Conservation (phyloP, 2,329 filamentous ascomycete genomes). For the Verticillium nubilum region DNA sequence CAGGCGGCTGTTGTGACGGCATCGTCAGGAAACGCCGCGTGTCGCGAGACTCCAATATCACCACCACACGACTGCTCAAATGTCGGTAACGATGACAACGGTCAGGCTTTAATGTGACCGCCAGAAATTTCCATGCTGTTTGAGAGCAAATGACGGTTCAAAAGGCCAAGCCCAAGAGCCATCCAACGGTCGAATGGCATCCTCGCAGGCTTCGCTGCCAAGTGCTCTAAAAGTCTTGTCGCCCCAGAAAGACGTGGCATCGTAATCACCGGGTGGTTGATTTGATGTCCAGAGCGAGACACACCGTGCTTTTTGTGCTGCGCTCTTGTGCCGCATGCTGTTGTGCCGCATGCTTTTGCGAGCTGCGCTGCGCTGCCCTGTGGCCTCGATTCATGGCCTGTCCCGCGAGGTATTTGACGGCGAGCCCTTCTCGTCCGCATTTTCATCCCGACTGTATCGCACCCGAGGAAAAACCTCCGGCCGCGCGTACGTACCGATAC, state of each 20-base stretch:
- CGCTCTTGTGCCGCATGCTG: not conserved
- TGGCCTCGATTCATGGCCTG: not conserved
- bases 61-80: not conserved
- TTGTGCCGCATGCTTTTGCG: too few relatives aligned
- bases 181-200: constrained; percentile 1
- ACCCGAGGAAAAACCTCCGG: not conserved
- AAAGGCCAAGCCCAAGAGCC: not conserved
- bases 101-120: not conserved
- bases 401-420: not conserved
- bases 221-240: constrained; percentile 3
- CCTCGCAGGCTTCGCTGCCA: not conserved
- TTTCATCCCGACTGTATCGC: not conserved
- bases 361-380: not conserved
- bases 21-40: not conserved
- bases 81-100: not conserved
- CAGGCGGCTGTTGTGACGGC: not conserved
- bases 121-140: not conserved
- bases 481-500: not conserved
- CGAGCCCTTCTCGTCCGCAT: not conserved
- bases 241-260: constrained; percentile 1
- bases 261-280: not conserved
- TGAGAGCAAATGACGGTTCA: not conserved
- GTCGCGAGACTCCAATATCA: not conserved
- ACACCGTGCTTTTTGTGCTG: not conserved
- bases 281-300: not conserved